Evolutionary conservation across 108 stramenopile genomes (phyloP).

Genomic region (Asterionellopsis glacialis): DNA sequence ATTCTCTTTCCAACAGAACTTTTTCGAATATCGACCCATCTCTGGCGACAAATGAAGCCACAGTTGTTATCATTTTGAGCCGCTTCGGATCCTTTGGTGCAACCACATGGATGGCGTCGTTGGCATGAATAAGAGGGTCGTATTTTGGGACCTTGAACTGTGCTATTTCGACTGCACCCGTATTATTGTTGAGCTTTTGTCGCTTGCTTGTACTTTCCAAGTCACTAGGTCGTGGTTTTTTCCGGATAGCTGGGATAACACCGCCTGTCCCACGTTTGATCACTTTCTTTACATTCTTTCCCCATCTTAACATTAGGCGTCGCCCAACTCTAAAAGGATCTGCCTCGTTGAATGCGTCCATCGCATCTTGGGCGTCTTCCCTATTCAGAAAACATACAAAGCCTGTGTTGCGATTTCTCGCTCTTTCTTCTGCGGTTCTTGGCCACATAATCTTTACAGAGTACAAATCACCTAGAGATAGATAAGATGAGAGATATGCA

Average conservation of each 20-base stretch:
- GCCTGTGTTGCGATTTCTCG: constrained; percentile 79
- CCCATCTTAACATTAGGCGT: constrained; percentile 67
- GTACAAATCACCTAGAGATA: constrained; percentile 4
- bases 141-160: constrained; percentile 7
- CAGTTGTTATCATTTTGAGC: constrained; percentile 43
- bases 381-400: constrained; percentile 88
- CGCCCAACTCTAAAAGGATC: constrained; percentile 71
- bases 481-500: too few species aligned
- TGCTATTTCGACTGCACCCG: too few species aligned
- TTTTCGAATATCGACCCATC: constrained; percentile 48
- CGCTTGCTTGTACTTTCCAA: too few species aligned
- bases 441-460: constrained; percentile 87
- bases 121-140: constrained; percentile 36
- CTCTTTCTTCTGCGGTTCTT: constrained; percentile 75
- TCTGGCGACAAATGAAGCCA: constrained; percentile 62
- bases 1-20: constrained; percentile 37
- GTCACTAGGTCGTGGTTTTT: not conserved
- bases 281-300: constrained; percentile 64
- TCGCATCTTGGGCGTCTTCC: constrained; percentile 83
- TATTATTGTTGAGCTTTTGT: too few species aligned
- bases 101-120: constrained; percentile 38
- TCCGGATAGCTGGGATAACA: constrained; percentile 14
- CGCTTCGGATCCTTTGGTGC: constrained; percentile 45
- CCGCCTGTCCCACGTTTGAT: constrained; percentile 45
- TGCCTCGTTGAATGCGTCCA: constrained; percentile 74